Conservation (phyloP, 257 asterid genomes). For the Fraxinus pennsylvanica region DNA sequence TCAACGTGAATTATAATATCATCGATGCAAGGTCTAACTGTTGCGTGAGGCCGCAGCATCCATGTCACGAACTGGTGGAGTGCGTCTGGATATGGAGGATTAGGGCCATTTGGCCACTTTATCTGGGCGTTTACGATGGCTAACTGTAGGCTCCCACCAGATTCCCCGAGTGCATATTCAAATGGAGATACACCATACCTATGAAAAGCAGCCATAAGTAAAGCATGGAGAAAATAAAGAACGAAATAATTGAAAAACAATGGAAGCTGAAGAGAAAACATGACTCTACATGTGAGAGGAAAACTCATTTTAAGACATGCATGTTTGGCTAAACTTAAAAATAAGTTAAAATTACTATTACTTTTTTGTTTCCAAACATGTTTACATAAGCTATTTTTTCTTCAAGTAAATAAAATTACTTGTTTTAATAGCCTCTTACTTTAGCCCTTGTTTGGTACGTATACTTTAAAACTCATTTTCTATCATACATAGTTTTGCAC, state of each 20-base stretch:
- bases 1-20: slow-evolving; percentile 90
- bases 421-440: background rate
- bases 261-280: background rate
- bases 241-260: background rate
- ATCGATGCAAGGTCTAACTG: slow-evolving; percentile 83
- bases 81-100: slow-evolving; percentile 85
- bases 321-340: background rate
- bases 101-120: slow-evolving; percentile 90
- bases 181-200: slow-evolving; percentile 98
- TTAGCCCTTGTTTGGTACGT: too few relatives aligned
- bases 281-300: too few relatives aligned
- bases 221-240: background rate
- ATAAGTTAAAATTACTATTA: background rate
- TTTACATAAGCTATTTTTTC: too few relatives aligned
- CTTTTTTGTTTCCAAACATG: background rate
- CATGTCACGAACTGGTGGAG: slow-evolving; percentile 95
- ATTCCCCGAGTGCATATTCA: slow-evolving; percentile 88
- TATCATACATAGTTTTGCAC: too few relatives aligned
- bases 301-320: too few relatives aligned
- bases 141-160: slow-evolving; percentile 96
- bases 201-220: slow-evolving; percentile 20
- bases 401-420: background rate
- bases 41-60: slow-evolving; percentile 97
- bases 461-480: too few relatives aligned
- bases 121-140: slow-evolving; percentile 90